Percentiles rank a stretch among this genome's conserved stretches.
These are phyloP conservation scores for Kurtzmaniella quercitrusa DNA, from an alignment of 1,139 yeast species.

Conservation along the genomic window DNA sequence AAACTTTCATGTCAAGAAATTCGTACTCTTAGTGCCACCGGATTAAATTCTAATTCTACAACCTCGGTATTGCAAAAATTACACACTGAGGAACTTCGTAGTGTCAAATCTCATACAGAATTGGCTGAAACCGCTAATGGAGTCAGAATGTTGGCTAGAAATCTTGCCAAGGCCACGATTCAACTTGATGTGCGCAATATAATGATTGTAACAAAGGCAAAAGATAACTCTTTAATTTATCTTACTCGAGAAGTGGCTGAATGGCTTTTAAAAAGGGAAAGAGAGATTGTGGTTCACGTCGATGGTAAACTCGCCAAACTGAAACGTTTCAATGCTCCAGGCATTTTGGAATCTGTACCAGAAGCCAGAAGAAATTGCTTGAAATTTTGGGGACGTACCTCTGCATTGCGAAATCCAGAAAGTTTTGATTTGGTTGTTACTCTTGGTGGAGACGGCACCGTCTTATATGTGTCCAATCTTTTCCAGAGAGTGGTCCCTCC, in stretches of 20 bases:
- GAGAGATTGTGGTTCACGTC: constrained; percentile 61
- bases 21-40: not conserved
- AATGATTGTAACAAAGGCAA: constrained; percentile 80
- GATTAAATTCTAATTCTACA: constrained; percentile 10
- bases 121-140: constrained; percentile 85
- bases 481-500: constrained; percentile 86
- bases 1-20: constrained; percentile 29
- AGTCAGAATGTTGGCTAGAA: constrained; percentile 73
- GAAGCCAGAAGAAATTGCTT: constrained; percentile 31
- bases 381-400: constrained; percentile 64
- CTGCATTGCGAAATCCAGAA: constrained; percentile 54
- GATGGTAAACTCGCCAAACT: constrained; percentile 61
- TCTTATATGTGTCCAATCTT: constrained; percentile 69
- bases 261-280: constrained; percentile 55
- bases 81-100: constrained; percentile 35
- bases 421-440: constrained; percentile 74
- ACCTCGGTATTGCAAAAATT: constrained; percentile 31
- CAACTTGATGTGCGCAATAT: constrained; percentile 66
- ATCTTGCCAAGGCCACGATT: constrained; percentile 69
- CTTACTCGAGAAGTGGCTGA: constrained; percentile 75
- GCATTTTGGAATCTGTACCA: constrained; percentile 37
- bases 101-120: constrained; percentile 65
- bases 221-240: constrained; percentile 72
- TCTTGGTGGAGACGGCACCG: constrained; percentile 90
- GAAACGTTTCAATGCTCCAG: constrained; percentile 55